Base-by-base conservation (phyloP, 306 rosid species). In the Mimosa bimucronata region DNA sequence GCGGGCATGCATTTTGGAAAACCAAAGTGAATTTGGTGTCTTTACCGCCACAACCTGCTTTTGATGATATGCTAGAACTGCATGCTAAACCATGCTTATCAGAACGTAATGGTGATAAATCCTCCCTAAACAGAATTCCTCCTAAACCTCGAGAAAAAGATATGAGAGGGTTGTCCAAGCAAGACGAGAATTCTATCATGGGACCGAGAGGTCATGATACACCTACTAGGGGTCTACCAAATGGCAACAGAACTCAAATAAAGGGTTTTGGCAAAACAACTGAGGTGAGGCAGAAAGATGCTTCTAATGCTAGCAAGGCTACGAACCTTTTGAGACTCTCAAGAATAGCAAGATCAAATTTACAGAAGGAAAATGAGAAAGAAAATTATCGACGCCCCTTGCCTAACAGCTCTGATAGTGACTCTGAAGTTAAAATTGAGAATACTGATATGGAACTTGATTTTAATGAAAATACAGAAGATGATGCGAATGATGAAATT, bases 391-490 rank as follows among this genome's bases (percentile, higher is more conserved):
- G 99, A 68, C 92, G 99, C 76, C 97, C 90, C 67, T 29, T 95
- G 87, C 85, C 93, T 78, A 84, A 86, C 74, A 81, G 45, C 77
- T 83, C 92, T 29, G 87, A 89, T 85, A 93, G 91, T 85, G 97
- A 87, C 85, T 85, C 96, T 13, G 98, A 95, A 86, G 99, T 95
- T 79, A 93, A 91, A 88, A 89, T 91, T 82, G 97, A 95, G 93
- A 93, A 95, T 84, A 89, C 90, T 53, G 99, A 95, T 77, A 95
- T 95, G 99, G 99, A 95, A 78, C 98, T 95, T 75, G 98, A 95
- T 79, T 95, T 95, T 87, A 74, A 90, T 81, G 99, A 95, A 94
- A 91, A 88, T 76, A 77, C 77, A 11, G 99, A 93, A 87, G 99
- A 91, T 62, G 98, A 95, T 61, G 83, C 88, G 21, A 86, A 82